phyloP scores from a whole-genome alignment of 352 stramenopile genomes.

The Pythium sp. region DNA sequence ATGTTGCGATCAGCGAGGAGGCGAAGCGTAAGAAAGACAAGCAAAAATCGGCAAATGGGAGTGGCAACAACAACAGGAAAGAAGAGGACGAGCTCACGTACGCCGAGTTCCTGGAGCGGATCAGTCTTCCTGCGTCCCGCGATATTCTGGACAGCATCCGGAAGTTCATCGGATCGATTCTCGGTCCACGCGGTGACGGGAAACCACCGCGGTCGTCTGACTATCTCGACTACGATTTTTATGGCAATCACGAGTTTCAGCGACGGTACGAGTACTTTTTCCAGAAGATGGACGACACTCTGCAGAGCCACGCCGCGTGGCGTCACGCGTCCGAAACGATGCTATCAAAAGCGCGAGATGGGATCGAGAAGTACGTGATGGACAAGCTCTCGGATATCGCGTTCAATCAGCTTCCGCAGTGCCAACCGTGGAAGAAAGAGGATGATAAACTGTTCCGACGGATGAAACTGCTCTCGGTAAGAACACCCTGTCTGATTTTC shows the following conservation, averaged over 20 bases:
- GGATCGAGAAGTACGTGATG: slow-evolving; percentile 92
- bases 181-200: slow-evolving; percentile 74
- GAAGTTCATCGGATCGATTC: slow-evolving; percentile 71
- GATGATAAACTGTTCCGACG: slow-evolving; percentile 66
- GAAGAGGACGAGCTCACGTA: slow-evolving; percentile 62
- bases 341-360: slow-evolving; percentile 65
- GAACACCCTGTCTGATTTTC: not conserved
- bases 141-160: slow-evolving; percentile 75
- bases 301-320: slow-evolving; percentile 61
- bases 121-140: slow-evolving; percentile 67
- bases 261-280: slow-evolving; percentile 74
- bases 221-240: slow-evolving; percentile 82
- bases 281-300: slow-evolving; percentile 57
- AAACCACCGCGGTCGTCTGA: slow-evolving; percentile 59
- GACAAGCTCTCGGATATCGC: slow-evolving; percentile 82
- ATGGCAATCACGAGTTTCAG: slow-evolving; percentile 66
- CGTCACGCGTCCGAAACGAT: slow-evolving; percentile 58
- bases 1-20: slow-evolving; percentile 23
- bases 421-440: slow-evolving; percentile 65
- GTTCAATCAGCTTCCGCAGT: slow-evolving; percentile 69
- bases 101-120: slow-evolving; percentile 69
- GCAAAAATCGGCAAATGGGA: slow-evolving; percentile 18
- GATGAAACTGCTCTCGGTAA: slow-evolving; percentile 83
- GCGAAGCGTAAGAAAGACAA: slow-evolving; percentile 31
- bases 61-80: slow-evolving; percentile 17